Evolutionary conservation across 176 grass and related monocot species (phyloP).

Genomic region (Bothriochloa decipiens): DNA sequence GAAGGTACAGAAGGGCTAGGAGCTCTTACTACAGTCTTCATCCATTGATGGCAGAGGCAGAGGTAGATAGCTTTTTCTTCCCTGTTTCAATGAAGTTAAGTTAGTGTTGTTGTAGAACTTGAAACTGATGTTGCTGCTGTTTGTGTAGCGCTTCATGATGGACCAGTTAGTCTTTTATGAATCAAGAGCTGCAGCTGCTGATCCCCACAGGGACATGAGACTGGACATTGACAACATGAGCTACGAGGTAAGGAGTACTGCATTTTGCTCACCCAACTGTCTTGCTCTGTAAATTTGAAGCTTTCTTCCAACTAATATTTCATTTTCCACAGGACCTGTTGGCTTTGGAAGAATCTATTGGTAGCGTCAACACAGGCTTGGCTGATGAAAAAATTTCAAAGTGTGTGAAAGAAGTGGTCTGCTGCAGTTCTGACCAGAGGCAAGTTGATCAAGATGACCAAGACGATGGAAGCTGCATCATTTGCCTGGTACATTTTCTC

Average conservation of each 20-base stretch:
- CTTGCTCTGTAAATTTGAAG: neutral
- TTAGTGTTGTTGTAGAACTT: constrained; percentile 16
- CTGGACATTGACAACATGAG: constrained; percentile 90
- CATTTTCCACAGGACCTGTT: constrained; percentile 65
- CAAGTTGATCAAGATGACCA: constrained; percentile 57
- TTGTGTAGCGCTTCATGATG: constrained; percentile 60
- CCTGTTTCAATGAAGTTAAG: constrained; percentile 19
- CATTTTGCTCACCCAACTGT: neutral
- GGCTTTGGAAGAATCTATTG: constrained; percentile 89
- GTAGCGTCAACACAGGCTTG: constrained; percentile 72
- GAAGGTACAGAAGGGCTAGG: constrained; percentile 57
- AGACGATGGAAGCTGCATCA: constrained; percentile 61
- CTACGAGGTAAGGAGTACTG: constrained; percentile 67
- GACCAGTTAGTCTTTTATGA: constrained; percentile 41
- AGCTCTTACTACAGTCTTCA: constrained; percentile 49
- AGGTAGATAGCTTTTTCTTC: constrained; percentile 50
- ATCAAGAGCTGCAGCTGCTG: constrained; percentile 59
- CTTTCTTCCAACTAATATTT: constrained; percentile 22
- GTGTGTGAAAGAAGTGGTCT: constrained; percentile 70
- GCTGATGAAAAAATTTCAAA: constrained; percentile 59
- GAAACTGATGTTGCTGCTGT: constrained; percentile 30
- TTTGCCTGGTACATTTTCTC: constrained; percentile 76
- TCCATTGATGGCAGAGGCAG: constrained; percentile 54
- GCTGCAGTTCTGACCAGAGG: constrained; percentile 41
- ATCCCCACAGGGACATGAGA: constrained; percentile 78